A percentile compares a stretch with the other conserved stretches of the same genome.
Evolutionary conservation across 768 basidiomycete species (phyloP).

Genomic region (Suillus americanus): DNA sequence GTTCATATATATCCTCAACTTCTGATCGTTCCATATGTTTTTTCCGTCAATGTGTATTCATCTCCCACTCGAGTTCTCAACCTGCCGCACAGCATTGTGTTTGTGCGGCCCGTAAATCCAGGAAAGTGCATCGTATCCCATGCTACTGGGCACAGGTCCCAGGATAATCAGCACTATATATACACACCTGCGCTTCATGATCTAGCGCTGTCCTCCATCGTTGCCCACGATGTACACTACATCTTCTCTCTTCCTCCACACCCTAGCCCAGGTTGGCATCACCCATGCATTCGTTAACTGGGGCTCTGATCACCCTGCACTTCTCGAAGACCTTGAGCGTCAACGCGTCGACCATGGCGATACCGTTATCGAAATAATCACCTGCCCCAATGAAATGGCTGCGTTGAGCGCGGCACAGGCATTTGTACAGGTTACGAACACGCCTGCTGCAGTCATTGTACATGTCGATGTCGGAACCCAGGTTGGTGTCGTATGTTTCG

Average conservation of each 20-base stretch:
- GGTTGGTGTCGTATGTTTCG: constrained; percentile 30
- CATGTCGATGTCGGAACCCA: constrained; percentile 75
- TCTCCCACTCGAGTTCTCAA: background rate
- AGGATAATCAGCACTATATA: background rate
- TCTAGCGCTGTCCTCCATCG: background rate
- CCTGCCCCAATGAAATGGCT: constrained; percentile 77
- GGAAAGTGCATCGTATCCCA: background rate
- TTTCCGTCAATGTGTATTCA: background rate
- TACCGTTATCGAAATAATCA: constrained; percentile 53
- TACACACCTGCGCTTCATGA: background rate
- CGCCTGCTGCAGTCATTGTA: constrained; percentile 69
- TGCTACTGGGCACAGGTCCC: background rate
- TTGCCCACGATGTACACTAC: constrained; percentile 47
- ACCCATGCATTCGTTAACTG: constrained; percentile 75
- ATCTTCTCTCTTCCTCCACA: constrained; percentile 59
- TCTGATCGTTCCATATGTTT: background rate
- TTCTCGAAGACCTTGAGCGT: constrained; percentile 67
- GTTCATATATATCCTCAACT: background rate
- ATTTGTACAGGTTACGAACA: constrained; percentile 63
- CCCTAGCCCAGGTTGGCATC: constrained; percentile 56
- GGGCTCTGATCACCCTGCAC: constrained; percentile 73
- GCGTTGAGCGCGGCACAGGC: constrained; percentile 72
- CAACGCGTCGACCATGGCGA: constrained; percentile 41
- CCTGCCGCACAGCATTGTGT: background rate
- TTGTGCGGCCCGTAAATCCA: background rate